A percentile compares a stretch with the other conserved stretches of the same genome.
Evolutionary conservation across 2,329 filamentous ascomycete species (phyloP).

Genomic region (Beauveria rudraprayagi): DNA sequence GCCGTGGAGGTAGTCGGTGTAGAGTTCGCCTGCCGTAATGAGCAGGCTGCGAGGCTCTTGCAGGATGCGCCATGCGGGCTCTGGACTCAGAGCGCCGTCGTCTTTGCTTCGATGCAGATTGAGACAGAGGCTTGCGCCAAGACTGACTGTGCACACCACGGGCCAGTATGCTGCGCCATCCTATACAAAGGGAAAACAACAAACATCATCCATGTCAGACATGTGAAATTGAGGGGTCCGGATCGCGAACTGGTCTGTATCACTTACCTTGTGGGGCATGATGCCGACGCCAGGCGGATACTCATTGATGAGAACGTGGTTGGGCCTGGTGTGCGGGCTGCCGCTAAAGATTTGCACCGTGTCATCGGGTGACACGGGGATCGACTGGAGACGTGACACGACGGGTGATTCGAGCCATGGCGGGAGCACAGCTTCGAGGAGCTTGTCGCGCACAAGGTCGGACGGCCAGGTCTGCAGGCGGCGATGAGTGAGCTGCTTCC

Average conservation of each 20-base stretch:
- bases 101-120: conserved; percentile 62
- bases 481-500: conserved; percentile 82
- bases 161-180: conserved; percentile 83
- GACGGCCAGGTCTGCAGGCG: conserved; percentile 88
- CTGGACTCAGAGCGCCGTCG: conserved; percentile 47
- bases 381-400: conserved; percentile 50
- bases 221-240: background rate
- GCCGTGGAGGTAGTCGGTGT: conserved; percentile 65
- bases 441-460: conserved; percentile 66
- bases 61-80: conserved; percentile 52
- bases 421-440: conserved; percentile 69
- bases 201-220: too few relatives aligned
- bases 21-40: conserved; percentile 61
- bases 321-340: conserved; percentile 69
- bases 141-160: conserved; percentile 82
- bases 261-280: conserved; percentile 70
- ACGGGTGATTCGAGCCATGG: conserved; percentile 66
- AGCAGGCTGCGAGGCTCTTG: conserved; percentile 80
- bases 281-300: conserved; percentile 86
- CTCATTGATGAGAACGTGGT: conserved; percentile 91
- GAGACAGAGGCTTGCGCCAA: conserved; percentile 70
- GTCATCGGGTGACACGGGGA: conserved; percentile 29
- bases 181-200: conserved; percentile 18
- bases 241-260: background rate
- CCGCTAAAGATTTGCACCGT: conserved; percentile 40